These are phyloP conservation scores for Hypoxylon subgilvum DNA, from an alignment of 495 filamentous ascomycete species.

Conservation along the genomic window DNA sequence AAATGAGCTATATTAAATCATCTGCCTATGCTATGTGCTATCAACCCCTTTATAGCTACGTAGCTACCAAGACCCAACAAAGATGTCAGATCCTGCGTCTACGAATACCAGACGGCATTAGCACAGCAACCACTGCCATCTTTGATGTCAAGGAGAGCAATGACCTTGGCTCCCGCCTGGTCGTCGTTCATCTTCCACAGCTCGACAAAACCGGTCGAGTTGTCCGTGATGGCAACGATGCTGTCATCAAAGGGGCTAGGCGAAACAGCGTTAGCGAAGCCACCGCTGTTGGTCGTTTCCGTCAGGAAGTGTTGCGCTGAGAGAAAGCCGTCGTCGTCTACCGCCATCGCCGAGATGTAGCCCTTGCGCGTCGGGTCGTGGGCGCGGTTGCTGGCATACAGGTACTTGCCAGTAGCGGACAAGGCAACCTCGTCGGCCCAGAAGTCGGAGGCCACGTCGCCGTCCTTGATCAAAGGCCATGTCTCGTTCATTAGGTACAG, in stretches of 20 bases:
- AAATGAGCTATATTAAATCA: too few species aligned
- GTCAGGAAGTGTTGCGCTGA: slow-evolving; percentile 38
- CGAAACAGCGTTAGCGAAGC: slow-evolving; percentile 44
- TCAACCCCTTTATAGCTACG: too few species aligned
- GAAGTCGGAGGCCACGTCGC: slow-evolving; percentile 29
- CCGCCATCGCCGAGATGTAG: slow-evolving; percentile 43
- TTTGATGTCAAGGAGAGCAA: slow-evolving; percentile 42
- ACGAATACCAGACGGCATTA: slow-evolving; percentile 44
- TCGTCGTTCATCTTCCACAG: slow-evolving; percentile 43
- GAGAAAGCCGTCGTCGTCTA: slow-evolving; percentile 36
- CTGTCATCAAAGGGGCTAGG: slow-evolving; percentile 45
- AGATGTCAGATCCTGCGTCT: too few species aligned
- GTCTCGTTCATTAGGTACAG: slow-evolving; percentile 4
- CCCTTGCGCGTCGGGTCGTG: slow-evolving; percentile 28
- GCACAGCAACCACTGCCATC: slow-evolving; percentile 45
- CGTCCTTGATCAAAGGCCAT: slow-evolving; percentile 14
- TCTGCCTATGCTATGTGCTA: too few species aligned
- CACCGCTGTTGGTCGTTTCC: slow-evolving; percentile 44
- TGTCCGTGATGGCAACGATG: slow-evolving; percentile 44
- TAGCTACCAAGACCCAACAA: too few species aligned
- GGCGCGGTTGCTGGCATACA: slow-evolving; percentile 47
- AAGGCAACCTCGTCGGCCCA: slow-evolving; percentile 50
- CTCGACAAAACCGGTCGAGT: slow-evolving; percentile 45
- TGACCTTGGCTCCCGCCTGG: slow-evolving; percentile 17
- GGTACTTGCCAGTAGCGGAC: slow-evolving; percentile 39